Conservation (phyloP, 768 basidiomycete genomes). For the Phanerochaete carnosa region DNA sequence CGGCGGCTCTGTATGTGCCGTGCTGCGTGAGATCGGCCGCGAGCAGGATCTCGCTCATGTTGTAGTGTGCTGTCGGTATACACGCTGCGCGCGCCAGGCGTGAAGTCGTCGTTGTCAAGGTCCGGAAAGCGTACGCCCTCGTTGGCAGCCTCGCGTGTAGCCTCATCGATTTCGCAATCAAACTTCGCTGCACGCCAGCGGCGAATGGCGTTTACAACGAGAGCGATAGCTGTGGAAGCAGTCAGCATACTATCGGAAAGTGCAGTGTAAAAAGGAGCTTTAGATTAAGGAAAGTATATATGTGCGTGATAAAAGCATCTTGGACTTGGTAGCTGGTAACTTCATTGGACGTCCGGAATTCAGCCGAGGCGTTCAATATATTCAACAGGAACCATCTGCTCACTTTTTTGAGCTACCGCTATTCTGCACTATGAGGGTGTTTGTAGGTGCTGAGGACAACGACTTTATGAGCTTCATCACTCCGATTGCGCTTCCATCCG, state of each 20-base stretch:
- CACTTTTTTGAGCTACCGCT: slow-evolving; percentile 13
- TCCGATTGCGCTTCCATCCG: neutral
- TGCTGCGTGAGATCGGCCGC: slow-evolving; percentile 33
- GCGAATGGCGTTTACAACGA: slow-evolving; percentile 53
- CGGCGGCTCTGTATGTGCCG: too few species aligned
- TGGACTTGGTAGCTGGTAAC: neutral
- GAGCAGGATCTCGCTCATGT: slow-evolving; percentile 47
- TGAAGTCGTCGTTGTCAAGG: slow-evolving; percentile 49
- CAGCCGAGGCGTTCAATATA: neutral
- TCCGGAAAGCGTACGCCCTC: slow-evolving; percentile 44
- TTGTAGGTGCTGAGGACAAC: neutral
- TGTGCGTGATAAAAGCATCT: neutral
- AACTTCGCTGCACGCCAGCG: slow-evolving; percentile 62
- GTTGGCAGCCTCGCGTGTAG: slow-evolving; percentile 61
- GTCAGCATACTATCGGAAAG: neutral
- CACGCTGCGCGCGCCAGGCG: slow-evolving; percentile 28
- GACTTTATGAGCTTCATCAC: neutral
- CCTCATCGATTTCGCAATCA: slow-evolving; percentile 72
- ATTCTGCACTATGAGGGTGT: neutral
- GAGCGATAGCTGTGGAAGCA: slow-evolving; percentile 45
- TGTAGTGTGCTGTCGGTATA: slow-evolving; percentile 48
- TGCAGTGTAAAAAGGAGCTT: neutral
- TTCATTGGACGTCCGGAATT: neutral
- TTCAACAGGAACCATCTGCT: slow-evolving; percentile 6
- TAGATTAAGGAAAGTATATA: neutral